Evolutionary conservation across 2,329 filamentous ascomycete species (phyloP).

Genomic region (Ophiocordyceps sinensis): DNA sequence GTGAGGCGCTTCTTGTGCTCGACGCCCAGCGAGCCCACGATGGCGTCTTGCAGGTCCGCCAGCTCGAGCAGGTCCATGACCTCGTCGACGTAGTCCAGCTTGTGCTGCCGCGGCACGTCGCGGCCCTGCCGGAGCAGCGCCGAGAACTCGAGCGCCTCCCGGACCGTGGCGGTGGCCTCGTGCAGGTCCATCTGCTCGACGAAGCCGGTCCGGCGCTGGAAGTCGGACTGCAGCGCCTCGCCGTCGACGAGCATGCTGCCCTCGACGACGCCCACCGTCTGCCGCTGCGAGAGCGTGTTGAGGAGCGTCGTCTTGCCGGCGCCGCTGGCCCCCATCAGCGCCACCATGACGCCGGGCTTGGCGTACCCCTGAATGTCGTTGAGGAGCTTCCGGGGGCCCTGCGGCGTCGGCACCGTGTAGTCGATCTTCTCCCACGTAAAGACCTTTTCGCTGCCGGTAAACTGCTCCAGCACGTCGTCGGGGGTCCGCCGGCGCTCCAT

Average conservation of each 20-base stretch:
- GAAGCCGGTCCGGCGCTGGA: constrained; percentile 31
- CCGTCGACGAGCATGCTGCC: constrained; percentile 70
- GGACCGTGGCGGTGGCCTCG: constrained; percentile 46
- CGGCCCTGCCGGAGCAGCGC: constrained; percentile 45
- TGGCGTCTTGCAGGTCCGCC: constrained; percentile 44
- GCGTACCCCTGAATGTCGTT: constrained; percentile 75
- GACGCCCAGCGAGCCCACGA: background rate
- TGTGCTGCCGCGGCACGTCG: constrained; percentile 40
- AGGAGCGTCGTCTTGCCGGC: constrained; percentile 17
- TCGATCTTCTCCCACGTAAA: constrained; percentile 39
- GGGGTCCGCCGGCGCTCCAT: constrained; percentile 36
- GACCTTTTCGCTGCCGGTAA: constrained; percentile 43
- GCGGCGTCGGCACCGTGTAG: constrained; percentile 39
- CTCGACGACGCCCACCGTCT: constrained; percentile 60
- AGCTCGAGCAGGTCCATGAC: constrained; percentile 53
- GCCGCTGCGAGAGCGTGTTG: constrained; percentile 59
- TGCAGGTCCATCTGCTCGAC: constrained; percentile 49
- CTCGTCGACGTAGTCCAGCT: constrained; percentile 50
- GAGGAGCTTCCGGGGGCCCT: constrained; percentile 52
- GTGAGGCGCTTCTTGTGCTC: constrained; percentile 31
- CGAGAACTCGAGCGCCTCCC: constrained; percentile 51
- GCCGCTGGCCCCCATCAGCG: constrained; percentile 52
- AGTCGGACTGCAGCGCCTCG: constrained; percentile 29
- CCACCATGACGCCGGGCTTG: constrained; percentile 66
- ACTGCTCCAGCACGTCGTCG: constrained; percentile 32